phyloP scores from a whole-genome alignment of 2,329 filamentous ascomycete species.

The Ilyonectria destructans region DNA sequence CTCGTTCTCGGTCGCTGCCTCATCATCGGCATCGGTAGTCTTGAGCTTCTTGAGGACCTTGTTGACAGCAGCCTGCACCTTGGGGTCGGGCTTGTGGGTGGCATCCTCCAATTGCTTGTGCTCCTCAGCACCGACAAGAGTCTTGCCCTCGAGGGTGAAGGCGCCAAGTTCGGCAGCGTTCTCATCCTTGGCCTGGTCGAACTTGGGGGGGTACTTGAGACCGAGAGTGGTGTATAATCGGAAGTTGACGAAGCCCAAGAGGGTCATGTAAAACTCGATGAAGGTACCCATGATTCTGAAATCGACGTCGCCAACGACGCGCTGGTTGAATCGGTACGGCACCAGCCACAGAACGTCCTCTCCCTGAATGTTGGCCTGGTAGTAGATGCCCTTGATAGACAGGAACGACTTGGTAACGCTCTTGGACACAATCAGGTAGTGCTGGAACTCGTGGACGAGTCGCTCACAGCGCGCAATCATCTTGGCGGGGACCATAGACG shows the following conservation, averaged over 20 bases:
- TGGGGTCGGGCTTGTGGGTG: slow-evolving; percentile 71
- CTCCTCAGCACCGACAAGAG: slow-evolving; percentile 70
- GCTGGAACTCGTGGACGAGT: slow-evolving; percentile 95
- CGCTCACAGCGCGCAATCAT: slow-evolving; percentile 96
- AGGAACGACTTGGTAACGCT: slow-evolving; percentile 96
- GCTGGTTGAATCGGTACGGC: slow-evolving; percentile 98
- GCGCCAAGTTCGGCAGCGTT: slow-evolving; percentile 91
- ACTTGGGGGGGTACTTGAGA: slow-evolving; percentile 95
- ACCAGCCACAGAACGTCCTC: slow-evolving; percentile 98
- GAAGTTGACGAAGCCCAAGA: slow-evolving; percentile 97
- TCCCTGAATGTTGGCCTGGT: slow-evolving; percentile 96
- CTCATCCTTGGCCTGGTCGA: slow-evolving; percentile 89
- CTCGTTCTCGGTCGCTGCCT: slow-evolving; percentile 58
- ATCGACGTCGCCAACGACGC: slow-evolving; percentile 93
- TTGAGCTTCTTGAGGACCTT: slow-evolving; percentile 80
- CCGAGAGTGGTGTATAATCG: slow-evolving; percentile 92
- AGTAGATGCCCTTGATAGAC: slow-evolving; percentile 99
- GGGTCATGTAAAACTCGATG: slow-evolving; percentile 97
- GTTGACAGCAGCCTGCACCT: slow-evolving; percentile 77
- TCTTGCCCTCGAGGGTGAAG: slow-evolving; percentile 87
- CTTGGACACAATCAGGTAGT: slow-evolving; percentile 95
- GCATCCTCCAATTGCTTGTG: slow-evolving; percentile 66
- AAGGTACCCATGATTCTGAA: slow-evolving; percentile 99
- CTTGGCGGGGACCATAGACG: slow-evolving; percentile 90
- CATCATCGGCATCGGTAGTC: slow-evolving; percentile 63